A percentile compares a stretch with the other conserved stretches of the same genome.
Conservation (phyloP, 805 yeast genomes). For the Spathaspora hagerdaliae region DNA sequence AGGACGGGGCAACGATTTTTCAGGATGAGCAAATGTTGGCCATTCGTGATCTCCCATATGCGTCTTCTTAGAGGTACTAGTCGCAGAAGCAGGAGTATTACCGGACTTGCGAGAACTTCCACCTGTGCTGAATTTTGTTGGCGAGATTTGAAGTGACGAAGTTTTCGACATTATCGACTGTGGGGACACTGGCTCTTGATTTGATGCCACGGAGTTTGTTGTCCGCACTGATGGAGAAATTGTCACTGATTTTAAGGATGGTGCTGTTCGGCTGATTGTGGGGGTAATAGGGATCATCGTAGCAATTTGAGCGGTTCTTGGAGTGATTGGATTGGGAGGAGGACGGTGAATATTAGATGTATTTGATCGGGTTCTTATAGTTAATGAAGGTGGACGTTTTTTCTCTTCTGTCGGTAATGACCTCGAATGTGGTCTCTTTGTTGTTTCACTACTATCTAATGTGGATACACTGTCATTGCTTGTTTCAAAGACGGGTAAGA, state of each 20-base stretch:
- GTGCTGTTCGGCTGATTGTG: constrained; percentile 12
- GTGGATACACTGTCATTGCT: not conserved
- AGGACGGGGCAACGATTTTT: constrained; percentile 3
- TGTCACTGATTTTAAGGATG: constrained; percentile 36
- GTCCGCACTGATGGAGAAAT: constrained; percentile 32
- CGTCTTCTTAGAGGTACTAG: not conserved
- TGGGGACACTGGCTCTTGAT: constrained; percentile 14
- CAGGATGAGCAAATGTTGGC: constrained; percentile 12
- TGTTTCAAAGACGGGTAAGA: too few species aligned
- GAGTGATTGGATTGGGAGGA: constrained; percentile 12
- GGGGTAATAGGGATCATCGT: constrained; percentile 8
- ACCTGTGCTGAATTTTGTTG: too few species aligned
- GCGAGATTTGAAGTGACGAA: not conserved
- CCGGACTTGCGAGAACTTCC: too few species aligned
- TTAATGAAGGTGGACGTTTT: constrained; percentile 5
- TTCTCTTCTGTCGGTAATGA: constrained; percentile 22
- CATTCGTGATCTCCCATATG: constrained; percentile 2
- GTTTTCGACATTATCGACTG: constrained; percentile 11
- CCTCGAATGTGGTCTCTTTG: constrained; percentile 26
- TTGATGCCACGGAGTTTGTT: not conserved
- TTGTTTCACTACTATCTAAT: not conserved
- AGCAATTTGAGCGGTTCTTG: constrained; percentile 2
- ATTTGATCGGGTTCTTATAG: constrained; percentile 17
- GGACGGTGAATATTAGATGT: constrained; percentile 11
- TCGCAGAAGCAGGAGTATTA: constrained; percentile 1